These are phyloP conservation scores for Marsdenia floribunda DNA, from an alignment of 257 asterid genomes.

Conservation along the genomic window DNA sequence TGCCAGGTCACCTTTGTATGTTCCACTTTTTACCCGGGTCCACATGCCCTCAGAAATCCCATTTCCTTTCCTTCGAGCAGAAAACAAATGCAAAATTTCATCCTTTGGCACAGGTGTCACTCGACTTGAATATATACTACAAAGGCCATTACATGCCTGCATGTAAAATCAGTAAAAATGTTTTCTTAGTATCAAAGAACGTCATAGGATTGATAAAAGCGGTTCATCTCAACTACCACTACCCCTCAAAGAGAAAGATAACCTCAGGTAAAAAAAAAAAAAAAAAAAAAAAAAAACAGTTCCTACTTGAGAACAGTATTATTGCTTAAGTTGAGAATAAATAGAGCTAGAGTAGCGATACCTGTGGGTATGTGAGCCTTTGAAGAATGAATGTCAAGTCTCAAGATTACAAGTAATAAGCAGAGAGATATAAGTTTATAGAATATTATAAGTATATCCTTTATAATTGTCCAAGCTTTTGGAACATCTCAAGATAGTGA, in stretches of 20 bases:
- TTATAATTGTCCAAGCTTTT: not conserved
- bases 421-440: not conserved
- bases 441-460: not conserved
- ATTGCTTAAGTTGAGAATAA: not conserved
- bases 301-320: not conserved
- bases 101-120: constrained; percentile 50
- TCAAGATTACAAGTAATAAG: not conserved
- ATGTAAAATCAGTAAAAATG: constrained; percentile 19
- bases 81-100: constrained; percentile 55
- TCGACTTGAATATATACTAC: constrained; percentile 60
- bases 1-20: constrained; percentile 92
- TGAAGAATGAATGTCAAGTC: not conserved
- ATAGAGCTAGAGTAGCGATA: not conserved
- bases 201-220: constrained; percentile 2
- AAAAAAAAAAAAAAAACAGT: not conserved
- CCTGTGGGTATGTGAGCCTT: not conserved
- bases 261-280: not conserved
- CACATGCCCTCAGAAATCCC: constrained; percentile 77
- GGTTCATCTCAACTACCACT: constrained; percentile 12
- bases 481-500: constrained; percentile 1
- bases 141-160: constrained; percentile 84
- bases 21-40: constrained; percentile 96
- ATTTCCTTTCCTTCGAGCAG: constrained; percentile 56
- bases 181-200: not conserved
- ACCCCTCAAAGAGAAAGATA: constrained; percentile 6